Base-by-base conservation (phyloP, 140 eudicot species). In the Anethum foeniculum region DNA sequence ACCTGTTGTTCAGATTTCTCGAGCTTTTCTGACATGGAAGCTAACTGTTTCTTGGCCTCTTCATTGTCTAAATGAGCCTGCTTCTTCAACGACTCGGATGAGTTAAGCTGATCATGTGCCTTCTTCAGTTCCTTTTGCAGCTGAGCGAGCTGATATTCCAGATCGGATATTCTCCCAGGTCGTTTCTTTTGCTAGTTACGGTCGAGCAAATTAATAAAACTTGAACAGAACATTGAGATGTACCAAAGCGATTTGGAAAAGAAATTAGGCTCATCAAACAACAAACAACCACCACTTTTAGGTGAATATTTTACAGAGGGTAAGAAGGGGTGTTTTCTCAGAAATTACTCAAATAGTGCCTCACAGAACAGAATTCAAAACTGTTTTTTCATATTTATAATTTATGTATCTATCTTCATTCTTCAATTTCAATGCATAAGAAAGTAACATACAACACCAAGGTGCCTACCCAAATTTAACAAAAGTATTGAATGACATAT, bases 111-210 rank as follows among this genome's bases (percentile, higher is more conserved):
- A 49, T 93, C 99, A 76, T 86, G 88, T 9, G 91, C 85, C 79
- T 83, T 91, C 87, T 88, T 92, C 72, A 93, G 88, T 83, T 93
- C 99, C 69, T 92, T 91, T 83, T 88, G 91, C 62, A 95, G 99
- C 81, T 87, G 83, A 15, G 95, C 87, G 30, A 95, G 90, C 86
- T 90, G 97, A 80, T 90, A 43, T 71, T 92, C 97, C 79, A 92
- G 82, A 77, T 92, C 97, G 9, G 95, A 75, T 19, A 85, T 87
- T 84, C 84, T 88, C 68, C 78, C 83, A 1, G 97, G 87, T n/a
- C 87, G 89, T 64, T 88, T 88, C 84, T 93, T 95, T 97, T 94
- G 91, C 71, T 69, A 6, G 49, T 75, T 67, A 11, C 5, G 56
- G 2, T 60, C 32, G 74, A 23, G 71, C 30, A 72, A 60, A 56